Percentiles rank a stretch among this genome's conserved stretches.
Evolutionary conservation across 2,329 filamentous ascomycete genomes (phyloP).

Genomic region (Blastomyces emzantsi): DNA sequence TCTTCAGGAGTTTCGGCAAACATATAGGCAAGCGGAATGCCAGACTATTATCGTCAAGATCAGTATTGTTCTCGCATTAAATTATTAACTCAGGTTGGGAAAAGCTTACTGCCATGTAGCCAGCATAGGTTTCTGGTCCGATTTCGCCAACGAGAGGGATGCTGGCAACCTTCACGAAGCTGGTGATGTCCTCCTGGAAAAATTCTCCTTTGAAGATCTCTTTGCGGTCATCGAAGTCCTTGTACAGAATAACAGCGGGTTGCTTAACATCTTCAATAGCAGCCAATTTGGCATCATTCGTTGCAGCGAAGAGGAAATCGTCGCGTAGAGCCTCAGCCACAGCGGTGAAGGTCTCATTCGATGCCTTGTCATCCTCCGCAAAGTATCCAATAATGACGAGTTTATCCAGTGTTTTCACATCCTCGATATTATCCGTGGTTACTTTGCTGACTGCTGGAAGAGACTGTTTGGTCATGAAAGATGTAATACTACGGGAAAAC

Average conservation of each 20-base stretch:
- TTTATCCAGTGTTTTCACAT: conserved; percentile 98
- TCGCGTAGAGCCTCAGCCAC: conserved; percentile 72
- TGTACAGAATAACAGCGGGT: conserved; percentile 88
- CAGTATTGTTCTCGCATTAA: conserved; percentile 4
- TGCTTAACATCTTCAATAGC: conserved; percentile 83
- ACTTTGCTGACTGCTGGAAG: conserved; percentile 83
- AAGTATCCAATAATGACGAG: conserved; percentile 90
- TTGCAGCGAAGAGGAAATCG: conserved; percentile 83
- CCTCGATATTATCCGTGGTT: conserved; percentile 71
- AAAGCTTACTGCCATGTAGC: conserved; percentile 69
- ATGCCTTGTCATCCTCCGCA: conserved; percentile 66
- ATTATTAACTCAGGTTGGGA: neutral
- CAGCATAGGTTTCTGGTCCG: conserved; percentile 90
- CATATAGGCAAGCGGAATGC: conserved; percentile 92
- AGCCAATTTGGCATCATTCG: conserved; percentile 72
- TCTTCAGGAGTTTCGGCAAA: conserved; percentile 90
- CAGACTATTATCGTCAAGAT: conserved; percentile 45
- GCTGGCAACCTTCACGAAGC: conserved; percentile 74
- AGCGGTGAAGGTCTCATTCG: conserved; percentile 72
- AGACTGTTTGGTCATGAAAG: conserved; percentile 97
- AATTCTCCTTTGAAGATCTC: conserved; percentile 72
- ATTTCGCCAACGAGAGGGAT: conserved; percentile 92
- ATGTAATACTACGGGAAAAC: conserved; percentile 46
- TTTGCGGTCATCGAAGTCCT: conserved; percentile 96
- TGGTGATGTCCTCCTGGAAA: conserved; percentile 66